Base-by-base conservation (phyloP, 805 yeast species). In the Saturnispora galanensis region DNA sequence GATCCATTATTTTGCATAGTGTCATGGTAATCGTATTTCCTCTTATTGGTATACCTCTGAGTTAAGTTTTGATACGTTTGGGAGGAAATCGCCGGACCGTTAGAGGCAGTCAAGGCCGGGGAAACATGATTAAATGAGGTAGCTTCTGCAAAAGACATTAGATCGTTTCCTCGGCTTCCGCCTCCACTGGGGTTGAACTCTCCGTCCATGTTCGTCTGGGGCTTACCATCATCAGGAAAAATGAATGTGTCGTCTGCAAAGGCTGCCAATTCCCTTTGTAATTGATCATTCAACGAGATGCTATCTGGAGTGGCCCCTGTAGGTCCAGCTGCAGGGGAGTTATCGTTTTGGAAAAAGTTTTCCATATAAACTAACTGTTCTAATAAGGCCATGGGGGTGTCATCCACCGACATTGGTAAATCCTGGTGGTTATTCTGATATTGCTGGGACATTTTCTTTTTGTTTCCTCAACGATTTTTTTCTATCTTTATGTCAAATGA, bases 301-400 rank as follows among this genome's bases (percentile, higher is more conserved):
- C 41, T 68, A 17, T 37, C 34, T 28, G 44, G 46, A 12, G 37
- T 41, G 11, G 26, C 39, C 72, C 45, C 64, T 66, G 63, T 49
- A 5, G 35, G 16, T 65, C 66, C 56, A 62, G 51, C 54, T 1
- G 54, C 47, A 3, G 52, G 42, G 11, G 52, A 47, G 16, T 58
- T 60, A 3, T 44, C 63, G 31, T 72, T 75, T 5, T 78, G 77
- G 68, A 84, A 74, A 56, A 83, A 81, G 49, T 81, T 81, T 57
- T 84, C 94, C 31, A 84, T 84, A 53, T 82, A 84, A 2, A 84
- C 89, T 46, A 84, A 66, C 65, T 84, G 94, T 57, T 84, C 94
- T 44, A 84, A 58, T 21, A 84, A 62, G 1, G 81, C 69, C 56
- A 63, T 58, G 4, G 68, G 67, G 5, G 69, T 64, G 17, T 62